Evolutionary conservation across 768 basidiomycete genomes (phyloP).

Genomic region (Podaxis carcinomalis): DNA sequence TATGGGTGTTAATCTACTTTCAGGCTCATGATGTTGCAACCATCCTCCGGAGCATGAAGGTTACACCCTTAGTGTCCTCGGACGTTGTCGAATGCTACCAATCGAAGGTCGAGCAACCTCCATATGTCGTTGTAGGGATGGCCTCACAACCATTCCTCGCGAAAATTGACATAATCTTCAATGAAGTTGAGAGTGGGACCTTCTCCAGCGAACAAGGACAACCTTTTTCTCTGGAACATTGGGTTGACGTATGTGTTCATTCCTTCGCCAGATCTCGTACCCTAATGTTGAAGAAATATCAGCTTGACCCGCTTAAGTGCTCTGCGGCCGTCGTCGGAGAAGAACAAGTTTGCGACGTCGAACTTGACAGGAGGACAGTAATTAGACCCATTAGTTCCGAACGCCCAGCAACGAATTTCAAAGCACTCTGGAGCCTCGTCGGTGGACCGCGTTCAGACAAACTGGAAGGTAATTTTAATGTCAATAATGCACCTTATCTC

Average conservation of each 20-base stretch:
- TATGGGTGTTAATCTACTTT: neutral
- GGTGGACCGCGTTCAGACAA: neutral
- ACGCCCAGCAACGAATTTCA: constrained; percentile 29
- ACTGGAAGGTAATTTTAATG: neutral
- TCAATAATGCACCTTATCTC: neutral
- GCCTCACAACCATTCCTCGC: constrained; percentile 42
- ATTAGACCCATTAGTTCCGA: constrained; percentile 29
- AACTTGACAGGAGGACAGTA: constrained; percentile 43
- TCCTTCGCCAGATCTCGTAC: neutral
- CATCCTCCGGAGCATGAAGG: constrained; percentile 41
- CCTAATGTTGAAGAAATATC: neutral
- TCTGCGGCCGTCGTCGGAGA: constrained; percentile 33
- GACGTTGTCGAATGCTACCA: constrained; percentile 12
- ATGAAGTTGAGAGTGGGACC: constrained; percentile 19
- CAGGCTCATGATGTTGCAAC: constrained; percentile 19
- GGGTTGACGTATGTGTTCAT: constrained; percentile 43
- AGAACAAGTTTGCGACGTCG: constrained; percentile 50
- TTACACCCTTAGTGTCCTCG: constrained; percentile 25
- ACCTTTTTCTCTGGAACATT: constrained; percentile 42
- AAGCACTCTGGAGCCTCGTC: constrained; percentile 33
- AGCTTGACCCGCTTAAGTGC: constrained; percentile 40
- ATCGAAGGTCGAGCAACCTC: constrained; percentile 28
- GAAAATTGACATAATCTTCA: constrained; percentile 41
- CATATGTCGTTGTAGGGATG: constrained; percentile 41
- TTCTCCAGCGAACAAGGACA: constrained; percentile 21